These are phyloP conservation scores for Phaeotremella fagi DNA, from an alignment of 768 basidiomycete genomes.

Conservation along the genomic window DNA sequence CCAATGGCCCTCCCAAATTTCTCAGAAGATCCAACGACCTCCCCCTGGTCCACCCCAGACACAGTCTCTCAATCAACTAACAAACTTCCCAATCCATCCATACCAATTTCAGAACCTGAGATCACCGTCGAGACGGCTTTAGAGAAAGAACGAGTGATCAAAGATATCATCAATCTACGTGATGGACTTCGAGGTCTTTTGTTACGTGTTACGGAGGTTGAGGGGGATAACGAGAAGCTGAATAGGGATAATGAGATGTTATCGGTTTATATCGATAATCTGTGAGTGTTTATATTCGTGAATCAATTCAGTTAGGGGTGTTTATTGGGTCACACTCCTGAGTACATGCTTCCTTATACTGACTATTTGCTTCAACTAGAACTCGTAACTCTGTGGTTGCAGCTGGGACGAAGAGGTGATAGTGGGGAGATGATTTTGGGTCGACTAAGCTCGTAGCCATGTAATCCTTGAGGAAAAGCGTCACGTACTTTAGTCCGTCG, in stretches of 20 bases:
- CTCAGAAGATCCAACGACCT: constrained; percentile 4
- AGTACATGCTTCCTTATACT: background rate
- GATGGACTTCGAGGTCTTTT: constrained; percentile 37
- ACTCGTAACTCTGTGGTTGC: constrained; percentile 44
- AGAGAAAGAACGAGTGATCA: constrained; percentile 40
- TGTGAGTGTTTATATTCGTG: too few species aligned
- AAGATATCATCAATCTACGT: constrained; percentile 31
- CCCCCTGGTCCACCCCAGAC: constrained; percentile 13
- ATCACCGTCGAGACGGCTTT: constrained; percentile 30
- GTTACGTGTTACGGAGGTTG: constrained; percentile 33
- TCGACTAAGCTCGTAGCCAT: too few species aligned
- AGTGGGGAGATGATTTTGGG: too few species aligned
- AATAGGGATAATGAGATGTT: constrained; percentile 43
- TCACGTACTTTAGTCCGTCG: too few species aligned
- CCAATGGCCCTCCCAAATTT: constrained; percentile 8
- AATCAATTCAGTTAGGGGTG: too few species aligned
- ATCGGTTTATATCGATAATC: constrained; percentile 41
- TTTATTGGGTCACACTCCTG: too few species aligned
- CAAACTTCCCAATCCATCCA: background rate
- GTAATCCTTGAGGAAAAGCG: too few species aligned
- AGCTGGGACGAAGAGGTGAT: constrained; percentile 34
- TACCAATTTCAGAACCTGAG: constrained; percentile 4
- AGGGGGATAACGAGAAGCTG: constrained; percentile 38
- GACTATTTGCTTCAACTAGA: constrained; percentile 4
- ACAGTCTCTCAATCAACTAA: background rate